Conservation (phyloP, 2,329 filamentous ascomycete species). For the Phaeomoniella chlamydospora region DNA sequence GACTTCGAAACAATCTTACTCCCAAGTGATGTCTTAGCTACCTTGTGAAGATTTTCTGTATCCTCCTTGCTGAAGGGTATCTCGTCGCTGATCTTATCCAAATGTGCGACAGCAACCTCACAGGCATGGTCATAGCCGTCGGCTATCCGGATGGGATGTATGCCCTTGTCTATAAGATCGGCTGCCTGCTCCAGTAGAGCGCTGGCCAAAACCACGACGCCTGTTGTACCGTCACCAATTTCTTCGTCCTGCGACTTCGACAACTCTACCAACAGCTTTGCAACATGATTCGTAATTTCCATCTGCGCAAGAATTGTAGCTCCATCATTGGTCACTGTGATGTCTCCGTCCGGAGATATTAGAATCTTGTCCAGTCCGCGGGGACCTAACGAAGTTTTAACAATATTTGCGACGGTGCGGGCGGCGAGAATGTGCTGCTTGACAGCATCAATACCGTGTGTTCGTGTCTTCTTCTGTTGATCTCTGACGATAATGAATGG, state of each 20-base stretch:
- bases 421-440: slow-evolving; percentile 97
- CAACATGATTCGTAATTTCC: slow-evolving; percentile 98
- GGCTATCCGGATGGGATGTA: slow-evolving; percentile 95
- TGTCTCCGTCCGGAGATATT: slow-evolving; percentile 96
- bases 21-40: slow-evolving; percentile 87
- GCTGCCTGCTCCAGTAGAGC: slow-evolving; percentile 92
- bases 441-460: slow-evolving; percentile 91
- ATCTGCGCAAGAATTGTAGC: slow-evolving; percentile 93
- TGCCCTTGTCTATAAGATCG: slow-evolving; percentile 98
- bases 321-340: slow-evolving; percentile 97
- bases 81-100: slow-evolving; percentile 84
- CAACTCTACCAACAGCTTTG: slow-evolving; percentile 88
- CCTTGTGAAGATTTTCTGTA: slow-evolving; percentile 78
- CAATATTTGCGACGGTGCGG: slow-evolving; percentile 88
- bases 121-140: slow-evolving; percentile 97
- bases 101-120: slow-evolving; percentile 83
- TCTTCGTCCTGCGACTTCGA: slow-evolving; percentile 98
- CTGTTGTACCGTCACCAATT: slow-evolving; percentile 95
- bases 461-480: slow-evolving; percentile 94
- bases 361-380: slow-evolving; percentile 97
- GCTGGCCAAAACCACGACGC: slow-evolving; percentile 89
- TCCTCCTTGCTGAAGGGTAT: slow-evolving; percentile 72
- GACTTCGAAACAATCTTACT: slow-evolving; percentile 99
- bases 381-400: slow-evolving; percentile 92
- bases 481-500: slow-evolving; percentile 98